Conservation (phyloP, 1,284 basidiomycete species). For the Ceratobasidium sp. region DNA sequence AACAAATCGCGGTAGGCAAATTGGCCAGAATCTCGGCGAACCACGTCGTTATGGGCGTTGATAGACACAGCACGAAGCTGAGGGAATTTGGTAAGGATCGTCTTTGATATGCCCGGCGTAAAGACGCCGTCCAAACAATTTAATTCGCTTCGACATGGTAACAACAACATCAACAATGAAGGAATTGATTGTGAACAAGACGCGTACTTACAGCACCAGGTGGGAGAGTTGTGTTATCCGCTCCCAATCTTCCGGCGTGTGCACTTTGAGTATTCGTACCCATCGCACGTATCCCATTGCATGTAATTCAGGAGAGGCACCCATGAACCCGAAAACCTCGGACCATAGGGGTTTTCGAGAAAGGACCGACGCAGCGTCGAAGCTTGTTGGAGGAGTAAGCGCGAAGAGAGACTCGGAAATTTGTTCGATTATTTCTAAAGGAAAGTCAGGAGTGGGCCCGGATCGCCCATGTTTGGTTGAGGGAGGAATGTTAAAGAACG, state of each 20-base stretch:
- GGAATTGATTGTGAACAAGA: too few species aligned
- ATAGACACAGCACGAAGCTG: slow-evolving; percentile 10
- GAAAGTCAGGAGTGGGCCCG: background rate
- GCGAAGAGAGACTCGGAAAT: background rate
- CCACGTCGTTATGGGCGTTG: slow-evolving; percentile 16
- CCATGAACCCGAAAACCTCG: background rate
- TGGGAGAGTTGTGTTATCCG: background rate
- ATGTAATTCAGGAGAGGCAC: background rate
- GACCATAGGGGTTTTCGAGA: slow-evolving; percentile 1
- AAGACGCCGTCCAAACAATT: slow-evolving; percentile 11
- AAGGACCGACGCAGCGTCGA: background rate
- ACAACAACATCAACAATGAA: background rate
- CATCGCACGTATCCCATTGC: slow-evolving; percentile 13
- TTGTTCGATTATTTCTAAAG: slow-evolving; percentile 27
- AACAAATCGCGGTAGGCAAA: slow-evolving; percentile 37
- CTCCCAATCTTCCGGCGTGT: background rate
- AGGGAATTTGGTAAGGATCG: slow-evolving; percentile 2
- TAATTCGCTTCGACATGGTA: slow-evolving; percentile 6
- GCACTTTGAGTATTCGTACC: slow-evolving; percentile 6
- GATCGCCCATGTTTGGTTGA: background rate
- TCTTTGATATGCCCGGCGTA: background rate
- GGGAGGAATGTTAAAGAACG: background rate
- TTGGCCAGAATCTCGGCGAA: slow-evolving; percentile 2
- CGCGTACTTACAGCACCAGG: slow-evolving; percentile 5
- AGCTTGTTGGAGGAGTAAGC: background rate